Percentiles rank a stretch among this genome's conserved stretches.
These are phyloP conservation scores for Articulospora tetracladia DNA, from an alignment of 495 filamentous ascomycete species.

Conservation along the genomic window DNA sequence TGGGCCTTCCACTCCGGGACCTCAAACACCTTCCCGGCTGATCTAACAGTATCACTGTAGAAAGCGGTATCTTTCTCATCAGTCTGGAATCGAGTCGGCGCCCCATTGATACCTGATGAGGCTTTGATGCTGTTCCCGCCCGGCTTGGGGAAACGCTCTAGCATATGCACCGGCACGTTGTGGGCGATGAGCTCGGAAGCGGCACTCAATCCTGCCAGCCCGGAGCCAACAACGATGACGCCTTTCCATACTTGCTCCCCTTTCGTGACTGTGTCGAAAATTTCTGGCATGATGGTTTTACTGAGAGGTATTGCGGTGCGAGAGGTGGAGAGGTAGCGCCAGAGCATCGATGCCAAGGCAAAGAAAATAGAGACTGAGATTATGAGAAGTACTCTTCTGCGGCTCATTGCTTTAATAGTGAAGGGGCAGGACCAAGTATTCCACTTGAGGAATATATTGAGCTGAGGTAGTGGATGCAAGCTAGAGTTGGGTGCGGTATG, in stretches of 20 bases:
- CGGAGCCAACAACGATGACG: conserved; percentile 44
- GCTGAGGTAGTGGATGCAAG: not conserved
- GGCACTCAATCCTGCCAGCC: conserved; percentile 47
- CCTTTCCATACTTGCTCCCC: not conserved
- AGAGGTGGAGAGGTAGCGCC: not conserved
- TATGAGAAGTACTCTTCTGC: not conserved
- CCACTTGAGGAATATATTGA: no score
- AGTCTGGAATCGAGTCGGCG: conserved; percentile 47
- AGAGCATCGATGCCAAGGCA: conserved; percentile 8
- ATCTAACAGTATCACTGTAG: conserved; percentile 48
- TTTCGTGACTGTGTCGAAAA: no score
- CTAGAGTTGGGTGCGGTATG: not conserved
- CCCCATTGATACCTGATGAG: conserved; percentile 59
- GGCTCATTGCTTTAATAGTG: not conserved
- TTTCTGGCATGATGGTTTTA: no score
- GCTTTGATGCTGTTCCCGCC: conserved; percentile 64
- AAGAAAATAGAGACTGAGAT: conserved; percentile 10
- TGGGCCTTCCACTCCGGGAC: conserved; percentile 22
- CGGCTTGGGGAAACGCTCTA: conserved; percentile 51
- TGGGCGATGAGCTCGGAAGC: conserved; percentile 42
- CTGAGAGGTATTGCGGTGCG: not conserved
- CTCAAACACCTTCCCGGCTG: conserved; percentile 28
- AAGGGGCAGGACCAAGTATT: not conserved
- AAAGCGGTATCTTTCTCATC: conserved; percentile 35
- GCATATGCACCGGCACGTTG: conserved; percentile 40